Percentiles rank a stretch among this genome's conserved stretches.
Evolutionary conservation across 768 basidiomycete species (phyloP).

Genomic region (Peribolospora kevripleyi): DNA sequence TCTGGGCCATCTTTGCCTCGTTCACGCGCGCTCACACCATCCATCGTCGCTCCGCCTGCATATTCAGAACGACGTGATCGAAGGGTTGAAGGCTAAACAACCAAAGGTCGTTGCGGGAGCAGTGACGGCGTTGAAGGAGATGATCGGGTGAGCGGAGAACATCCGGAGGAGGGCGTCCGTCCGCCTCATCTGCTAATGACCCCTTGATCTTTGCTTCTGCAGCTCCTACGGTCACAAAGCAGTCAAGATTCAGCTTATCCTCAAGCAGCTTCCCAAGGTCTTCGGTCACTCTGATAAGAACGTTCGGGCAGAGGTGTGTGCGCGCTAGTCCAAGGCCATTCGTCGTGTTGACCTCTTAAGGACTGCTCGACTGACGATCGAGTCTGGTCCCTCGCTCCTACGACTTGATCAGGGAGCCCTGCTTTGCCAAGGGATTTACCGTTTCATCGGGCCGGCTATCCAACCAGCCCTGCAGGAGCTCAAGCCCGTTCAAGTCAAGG

Average conservation of each 20-base stretch:
- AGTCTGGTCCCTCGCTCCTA: not conserved
- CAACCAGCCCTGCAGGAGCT: constrained; percentile 66
- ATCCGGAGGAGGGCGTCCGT: not conserved
- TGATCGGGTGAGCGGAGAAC: constrained; percentile 34
- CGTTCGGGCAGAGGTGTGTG: constrained; percentile 52
- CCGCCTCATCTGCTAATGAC: not conserved
- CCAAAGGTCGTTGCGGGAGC: constrained; percentile 74
- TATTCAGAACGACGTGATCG: constrained; percentile 45
- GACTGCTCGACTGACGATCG: too few relatives aligned
- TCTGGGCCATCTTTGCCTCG: too few relatives aligned
- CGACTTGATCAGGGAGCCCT: constrained; percentile 29
- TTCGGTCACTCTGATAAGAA: constrained; percentile 87
- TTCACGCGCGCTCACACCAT: not conserved
- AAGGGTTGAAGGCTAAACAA: constrained; percentile 71
- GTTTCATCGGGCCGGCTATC: constrained; percentile 60
- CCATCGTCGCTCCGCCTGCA: not conserved
- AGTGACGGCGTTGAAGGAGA: constrained; percentile 53
- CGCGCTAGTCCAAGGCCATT: not conserved
- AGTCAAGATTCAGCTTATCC: constrained; percentile 49
- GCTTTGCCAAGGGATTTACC: constrained; percentile 53
- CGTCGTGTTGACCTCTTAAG: not conserved
- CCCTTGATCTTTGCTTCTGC: not conserved
- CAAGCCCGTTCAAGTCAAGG: constrained; percentile 91
- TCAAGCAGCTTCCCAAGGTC: constrained; percentile 73
- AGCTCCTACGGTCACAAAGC: constrained; percentile 59